These are phyloP conservation scores for Phellinidium pouzarii DNA, from an alignment of 1,284 basidiomycete genomes.

Conservation along the genomic window DNA sequence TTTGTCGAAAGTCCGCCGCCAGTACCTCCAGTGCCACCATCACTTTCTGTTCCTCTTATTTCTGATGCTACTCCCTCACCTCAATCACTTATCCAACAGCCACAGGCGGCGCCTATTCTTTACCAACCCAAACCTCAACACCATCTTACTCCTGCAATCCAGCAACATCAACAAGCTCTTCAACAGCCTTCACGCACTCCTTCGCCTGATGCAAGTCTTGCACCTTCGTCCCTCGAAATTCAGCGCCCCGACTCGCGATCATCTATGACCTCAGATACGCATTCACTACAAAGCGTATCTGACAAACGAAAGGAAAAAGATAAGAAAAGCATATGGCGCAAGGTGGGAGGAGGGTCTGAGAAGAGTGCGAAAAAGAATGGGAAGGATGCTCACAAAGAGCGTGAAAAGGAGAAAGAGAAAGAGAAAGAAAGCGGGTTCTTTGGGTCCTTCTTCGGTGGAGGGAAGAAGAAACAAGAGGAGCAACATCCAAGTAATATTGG, in stretches of 20 bases:
- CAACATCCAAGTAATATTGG: conserved; percentile 45
- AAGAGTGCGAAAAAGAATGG: conserved; percentile 48
- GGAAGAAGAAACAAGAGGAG: conserved; percentile 76
- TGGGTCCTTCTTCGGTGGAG: conserved; percentile 72
- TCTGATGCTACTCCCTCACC: conserved; percentile 14
- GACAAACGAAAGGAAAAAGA: conserved; percentile 66
- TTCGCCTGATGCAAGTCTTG: conserved; percentile 34
- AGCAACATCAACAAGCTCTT: conserved; percentile 26
- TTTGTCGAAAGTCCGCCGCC: conserved; percentile 22
- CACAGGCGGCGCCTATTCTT: conserved; percentile 37
- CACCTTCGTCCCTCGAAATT: conserved; percentile 14
- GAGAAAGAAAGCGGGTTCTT: conserved; percentile 78
- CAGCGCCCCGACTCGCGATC: conserved; percentile 17
- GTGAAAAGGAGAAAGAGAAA: conserved; percentile 69
- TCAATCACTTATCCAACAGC: conserved; percentile 14
- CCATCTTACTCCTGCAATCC: conserved; percentile 26
- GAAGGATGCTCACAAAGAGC: conserved; percentile 48
- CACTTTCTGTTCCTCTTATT: neutral
- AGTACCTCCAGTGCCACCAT: neutral
- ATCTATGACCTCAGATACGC: conserved; percentile 23
- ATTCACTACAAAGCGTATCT: conserved; percentile 30
- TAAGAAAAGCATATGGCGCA: conserved; percentile 68
- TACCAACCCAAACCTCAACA: conserved; percentile 51
- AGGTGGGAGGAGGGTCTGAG: conserved; percentile 76
- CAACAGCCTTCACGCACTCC: conserved; percentile 39